Evolutionary conservation across 495 filamentous ascomycete genomes (phyloP).

Genomic region (Xylaria sp.): DNA sequence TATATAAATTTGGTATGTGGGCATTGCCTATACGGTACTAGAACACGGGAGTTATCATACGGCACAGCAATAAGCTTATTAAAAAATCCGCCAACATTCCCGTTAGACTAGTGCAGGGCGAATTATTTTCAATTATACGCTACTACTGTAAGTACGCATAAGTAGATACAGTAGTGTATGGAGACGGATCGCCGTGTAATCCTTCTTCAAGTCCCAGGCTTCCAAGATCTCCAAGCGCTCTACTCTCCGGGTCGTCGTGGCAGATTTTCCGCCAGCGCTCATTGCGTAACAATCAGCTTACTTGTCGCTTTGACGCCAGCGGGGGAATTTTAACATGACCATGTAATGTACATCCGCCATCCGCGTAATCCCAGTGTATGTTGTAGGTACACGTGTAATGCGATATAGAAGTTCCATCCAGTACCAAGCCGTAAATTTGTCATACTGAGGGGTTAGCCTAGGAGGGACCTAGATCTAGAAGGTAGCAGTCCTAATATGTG

Average conservation of each 20-base stretch:
- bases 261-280: not conserved
- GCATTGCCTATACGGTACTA: conserved; percentile 8
- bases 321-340: not conserved
- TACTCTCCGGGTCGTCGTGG: not conserved
- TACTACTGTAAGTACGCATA: not conserved
- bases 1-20: conserved; percentile 3
- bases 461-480: conserved; percentile 9
- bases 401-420: conserved; percentile 6
- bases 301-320: not conserved
- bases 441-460: conserved; percentile 14
- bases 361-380: not conserved
- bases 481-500: not conserved
- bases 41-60: not conserved
- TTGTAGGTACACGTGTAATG: conserved; percentile 1
- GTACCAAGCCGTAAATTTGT: conserved; percentile 15
- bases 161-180: not conserved
- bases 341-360: not conserved
- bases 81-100: not conserved
- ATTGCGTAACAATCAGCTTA: conserved; percentile 4
- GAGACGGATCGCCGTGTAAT: conserved; percentile 15
- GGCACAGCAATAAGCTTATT: not conserved
- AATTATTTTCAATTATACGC: not conserved
- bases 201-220: not conserved
- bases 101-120: not conserved
- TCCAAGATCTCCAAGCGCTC: conserved; percentile 2